A percentile compares a stretch with the other conserved stretches of the same genome.
These are phyloP conservation scores for Penicillium brasilianum DNA, from an alignment of 2,329 filamentous ascomycete species.

Conservation along the genomic window DNA sequence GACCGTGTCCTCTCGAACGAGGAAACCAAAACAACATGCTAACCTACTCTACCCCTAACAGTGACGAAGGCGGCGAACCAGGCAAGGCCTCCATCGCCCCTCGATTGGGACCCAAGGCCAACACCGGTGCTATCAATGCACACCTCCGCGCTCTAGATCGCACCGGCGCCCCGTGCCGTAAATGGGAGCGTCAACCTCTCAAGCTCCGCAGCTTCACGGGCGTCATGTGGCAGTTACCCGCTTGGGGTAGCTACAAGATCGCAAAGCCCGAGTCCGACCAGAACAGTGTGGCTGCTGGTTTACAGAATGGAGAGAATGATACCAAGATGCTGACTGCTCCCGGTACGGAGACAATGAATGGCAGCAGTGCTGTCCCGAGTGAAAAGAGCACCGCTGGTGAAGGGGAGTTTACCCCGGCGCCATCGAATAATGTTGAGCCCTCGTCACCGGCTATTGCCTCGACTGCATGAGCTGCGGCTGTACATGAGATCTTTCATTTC, in stretches of 20 bases:
- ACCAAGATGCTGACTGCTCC: conserved; percentile 59
- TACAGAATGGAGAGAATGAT: conserved; percentile 61
- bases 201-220: conserved; percentile 92
- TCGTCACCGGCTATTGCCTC: conserved; percentile 55
- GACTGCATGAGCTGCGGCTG: conserved; percentile 39
- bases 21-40: conserved; percentile 6
- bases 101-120: conserved; percentile 94
- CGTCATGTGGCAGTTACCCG: conserved; percentile 76
- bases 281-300: conserved; percentile 59
- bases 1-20: background rate
- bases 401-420: conserved; percentile 52
- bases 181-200: conserved; percentile 84
- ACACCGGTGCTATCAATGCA: conserved; percentile 96
- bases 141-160: conserved; percentile 92
- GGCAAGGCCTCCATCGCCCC: conserved; percentile 56
- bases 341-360: conserved; percentile 28
- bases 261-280: conserved; percentile 53
- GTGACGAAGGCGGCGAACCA: conserved; percentile 58
- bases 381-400: conserved; percentile 64
- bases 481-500: conserved; percentile 31
- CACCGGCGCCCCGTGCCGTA: conserved; percentile 87
- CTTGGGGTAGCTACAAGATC: conserved; percentile 70
- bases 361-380: conserved; percentile 59
- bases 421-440: conserved; percentile 56
- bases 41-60: conserved; percentile 32